Percentiles rank a stretch among this genome's conserved stretches.
Conservation (phyloP, 805 yeast species). For the Ogataea paradorogensis region DNA sequence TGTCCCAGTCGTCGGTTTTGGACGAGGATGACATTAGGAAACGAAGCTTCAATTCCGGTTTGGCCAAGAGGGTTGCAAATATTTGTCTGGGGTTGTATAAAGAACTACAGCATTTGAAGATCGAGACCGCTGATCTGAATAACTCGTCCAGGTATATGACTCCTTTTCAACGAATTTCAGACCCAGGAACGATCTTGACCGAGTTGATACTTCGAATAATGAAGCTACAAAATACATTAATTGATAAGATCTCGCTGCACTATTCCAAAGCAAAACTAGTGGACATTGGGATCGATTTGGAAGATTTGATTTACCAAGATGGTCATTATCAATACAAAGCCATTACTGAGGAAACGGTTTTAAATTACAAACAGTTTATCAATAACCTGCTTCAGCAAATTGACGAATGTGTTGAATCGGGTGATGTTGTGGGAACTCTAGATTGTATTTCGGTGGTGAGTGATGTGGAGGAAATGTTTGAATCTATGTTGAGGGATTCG, state of each 20-base stretch:
- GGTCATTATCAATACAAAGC: conserved; percentile 14
- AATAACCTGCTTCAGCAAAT: conserved; percentile 56
- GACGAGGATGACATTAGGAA: conserved; percentile 27
- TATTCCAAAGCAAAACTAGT: conserved; percentile 66
- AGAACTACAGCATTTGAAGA: conserved; percentile 39
- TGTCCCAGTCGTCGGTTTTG: conserved; percentile 29
- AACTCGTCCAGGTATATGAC: conserved; percentile 38
- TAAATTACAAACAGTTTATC: conserved; percentile 57
- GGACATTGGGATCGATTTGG: conserved; percentile 61
- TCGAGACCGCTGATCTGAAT: conserved; percentile 47
- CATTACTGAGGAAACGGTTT: conserved; percentile 41
- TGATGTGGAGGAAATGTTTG: conserved; percentile 75
- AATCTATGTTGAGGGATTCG: conserved; percentile 40
- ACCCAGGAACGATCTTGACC: conserved; percentile 49
- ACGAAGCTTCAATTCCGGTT: conserved; percentile 47
- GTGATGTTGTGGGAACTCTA: conserved; percentile 56
- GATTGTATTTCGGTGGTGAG: conserved; percentile 66
- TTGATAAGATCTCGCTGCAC: conserved; percentile 52
- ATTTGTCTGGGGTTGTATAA: conserved; percentile 48
- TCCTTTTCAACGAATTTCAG: conserved; percentile 49
- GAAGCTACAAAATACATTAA: conserved; percentile 47
- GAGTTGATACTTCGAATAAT: conserved; percentile 44
- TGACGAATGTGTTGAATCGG: conserved; percentile 48
- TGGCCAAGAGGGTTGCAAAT: conserved; percentile 52
- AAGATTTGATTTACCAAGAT: conserved; percentile 34